Percentiles rank a stretch among this genome's conserved stretches.
These are phyloP conservation scores for Aspergillus taichungensis DNA, from an alignment of 495 filamentous ascomycete species.

Conservation along the genomic window DNA sequence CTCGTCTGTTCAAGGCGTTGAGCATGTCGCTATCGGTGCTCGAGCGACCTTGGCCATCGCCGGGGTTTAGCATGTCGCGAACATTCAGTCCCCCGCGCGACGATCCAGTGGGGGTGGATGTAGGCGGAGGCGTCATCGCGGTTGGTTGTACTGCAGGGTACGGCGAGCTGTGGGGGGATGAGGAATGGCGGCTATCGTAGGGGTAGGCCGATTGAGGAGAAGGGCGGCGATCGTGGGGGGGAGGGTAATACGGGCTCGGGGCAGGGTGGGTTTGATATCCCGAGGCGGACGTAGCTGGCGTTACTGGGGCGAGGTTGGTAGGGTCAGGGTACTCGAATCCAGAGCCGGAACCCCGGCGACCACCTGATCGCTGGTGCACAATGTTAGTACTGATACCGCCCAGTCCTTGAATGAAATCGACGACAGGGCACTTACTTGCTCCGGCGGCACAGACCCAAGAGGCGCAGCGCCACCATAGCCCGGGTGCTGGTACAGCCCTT, in stretches of 20 bases:
- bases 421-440: slow-evolving; percentile 39
- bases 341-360: slow-evolving; percentile 39
- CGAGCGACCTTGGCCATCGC: slow-evolving; percentile 38
- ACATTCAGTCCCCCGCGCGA: slow-evolving; percentile 43
- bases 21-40: slow-evolving; percentile 50
- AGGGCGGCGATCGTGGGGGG: slow-evolving; percentile 39
- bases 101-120: slow-evolving; percentile 28
- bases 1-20: slow-evolving; percentile 43
- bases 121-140: slow-evolving; percentile 33
- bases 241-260: slow-evolving; percentile 38
- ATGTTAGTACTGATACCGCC: slow-evolving; percentile 10
- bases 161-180: slow-evolving; percentile 42
- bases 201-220: slow-evolving; percentile 42
- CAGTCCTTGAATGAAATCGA: slow-evolving; percentile 1
- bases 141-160: slow-evolving; percentile 35
- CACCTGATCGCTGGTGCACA: slow-evolving; percentile 28
- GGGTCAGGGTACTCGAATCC: slow-evolving; percentile 48
- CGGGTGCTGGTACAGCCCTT: slow-evolving; percentile 35
- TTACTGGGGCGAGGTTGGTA: slow-evolving; percentile 45
- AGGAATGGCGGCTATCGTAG: slow-evolving; percentile 41
- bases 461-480: slow-evolving; percentile 33
- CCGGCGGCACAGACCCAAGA: slow-evolving; percentile 31
- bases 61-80: slow-evolving; percentile 43
- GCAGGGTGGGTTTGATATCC: slow-evolving; percentile 41
- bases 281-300: slow-evolving; percentile 38